Evolutionary conservation across 2,329 filamentous ascomycete species (phyloP).

Genomic region (Lecanicillium sp.): DNA sequence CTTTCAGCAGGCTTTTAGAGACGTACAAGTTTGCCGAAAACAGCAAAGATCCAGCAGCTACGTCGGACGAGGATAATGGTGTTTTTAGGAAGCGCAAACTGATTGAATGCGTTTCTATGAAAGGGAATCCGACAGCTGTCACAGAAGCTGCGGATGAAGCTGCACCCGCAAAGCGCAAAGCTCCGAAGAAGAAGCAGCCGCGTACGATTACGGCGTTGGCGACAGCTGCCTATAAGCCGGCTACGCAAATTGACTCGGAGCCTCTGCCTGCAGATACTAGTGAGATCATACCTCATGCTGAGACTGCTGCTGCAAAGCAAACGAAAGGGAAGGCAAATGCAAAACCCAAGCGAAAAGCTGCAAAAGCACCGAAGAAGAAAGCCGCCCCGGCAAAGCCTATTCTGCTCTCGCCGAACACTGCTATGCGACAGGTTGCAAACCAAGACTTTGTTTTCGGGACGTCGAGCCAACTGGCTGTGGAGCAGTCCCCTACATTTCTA

Average conservation of each 20-base stretch:
- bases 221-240: constrained; percentile 55
- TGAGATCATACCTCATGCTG: neutral
- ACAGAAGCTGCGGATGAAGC: constrained; percentile 20
- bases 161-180: constrained; percentile 35
- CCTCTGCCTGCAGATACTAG: neutral
- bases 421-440: constrained; percentile 53
- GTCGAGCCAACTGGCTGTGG: constrained; percentile 69
- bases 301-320: neutral
- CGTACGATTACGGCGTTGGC: constrained; percentile 73
- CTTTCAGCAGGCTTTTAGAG: constrained; percentile 36
- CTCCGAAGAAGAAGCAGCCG: constrained; percentile 54
- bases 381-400: constrained; percentile 32
- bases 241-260: constrained; percentile 21
- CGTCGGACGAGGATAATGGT: constrained; percentile 19
- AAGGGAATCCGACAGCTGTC: neutral
- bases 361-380: constrained; percentile 27
- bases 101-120: constrained; percentile 39
- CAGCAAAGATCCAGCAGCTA: constrained; percentile 8
- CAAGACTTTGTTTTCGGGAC: constrained; percentile 82
- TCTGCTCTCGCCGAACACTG: constrained; percentile 61
- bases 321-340: constrained; percentile 22
- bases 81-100: constrained; percentile 47
- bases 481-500: constrained; percentile 60
- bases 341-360: constrained; percentile 22
- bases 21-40: constrained; percentile 29